Conservation (phyloP, 352 stramenopile genomes). For the Globisporangium perplexum region DNA sequence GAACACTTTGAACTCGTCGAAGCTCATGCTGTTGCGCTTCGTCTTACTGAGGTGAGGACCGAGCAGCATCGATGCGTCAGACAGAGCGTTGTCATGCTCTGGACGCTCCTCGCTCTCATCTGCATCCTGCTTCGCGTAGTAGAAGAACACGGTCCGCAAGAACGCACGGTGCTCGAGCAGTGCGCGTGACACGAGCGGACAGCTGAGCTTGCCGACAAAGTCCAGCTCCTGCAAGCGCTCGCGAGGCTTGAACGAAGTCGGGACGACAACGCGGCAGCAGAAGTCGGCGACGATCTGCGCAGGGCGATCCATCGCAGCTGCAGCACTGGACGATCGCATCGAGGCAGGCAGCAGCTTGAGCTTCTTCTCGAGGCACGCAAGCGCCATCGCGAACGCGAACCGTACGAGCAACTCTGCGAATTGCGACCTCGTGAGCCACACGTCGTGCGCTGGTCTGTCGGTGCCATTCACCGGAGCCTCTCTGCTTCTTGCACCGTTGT, state of each 20-base stretch:
- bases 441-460: background rate
- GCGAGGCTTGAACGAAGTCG: conserved; percentile 10
- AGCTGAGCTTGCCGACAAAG: conserved; percentile 37
- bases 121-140: conserved; percentile 41
- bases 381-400: conserved; percentile 2
- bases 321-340: background rate
- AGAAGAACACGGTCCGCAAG: conserved; percentile 45
- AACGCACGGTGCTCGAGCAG: conserved; percentile 57
- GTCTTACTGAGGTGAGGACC: conserved; percentile 32
- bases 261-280: conserved; percentile 29
- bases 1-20: conserved; percentile 39
- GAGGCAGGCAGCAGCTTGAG: background rate
- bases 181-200: conserved; percentile 30
- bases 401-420: conserved; percentile 15
- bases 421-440: conserved; percentile 10
- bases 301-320: conserved; percentile 4
- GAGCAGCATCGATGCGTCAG: background rate
- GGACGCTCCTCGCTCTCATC: conserved; percentile 7
- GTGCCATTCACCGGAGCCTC: background rate
- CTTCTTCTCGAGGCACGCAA: background rate
- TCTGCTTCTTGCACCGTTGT: background rate
- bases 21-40: conserved; percentile 51
- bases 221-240: conserved; percentile 18
- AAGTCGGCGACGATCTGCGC: conserved; percentile 34
- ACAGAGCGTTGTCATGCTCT: background rate